phyloP scores from a whole-genome alignment of 176 grass and related monocot genomes.

The Eremochloa ophiuroides region DNA sequence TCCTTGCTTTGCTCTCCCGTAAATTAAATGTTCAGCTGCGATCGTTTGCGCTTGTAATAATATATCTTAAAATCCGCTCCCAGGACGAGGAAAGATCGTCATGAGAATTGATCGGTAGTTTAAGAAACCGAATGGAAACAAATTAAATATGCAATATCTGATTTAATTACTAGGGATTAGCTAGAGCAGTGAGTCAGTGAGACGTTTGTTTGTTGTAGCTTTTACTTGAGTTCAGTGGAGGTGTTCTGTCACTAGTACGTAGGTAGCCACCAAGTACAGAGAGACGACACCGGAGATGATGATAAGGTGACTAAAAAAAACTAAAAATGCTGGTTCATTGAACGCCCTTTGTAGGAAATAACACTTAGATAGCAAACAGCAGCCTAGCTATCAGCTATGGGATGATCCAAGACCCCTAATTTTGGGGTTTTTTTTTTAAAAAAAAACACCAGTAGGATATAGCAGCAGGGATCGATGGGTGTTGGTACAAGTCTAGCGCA shows the following conservation, averaged over 20 bases:
- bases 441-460: background rate
- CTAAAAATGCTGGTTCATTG: background rate
- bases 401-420: background rate
- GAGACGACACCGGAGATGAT: background rate
- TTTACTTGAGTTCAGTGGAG: background rate
- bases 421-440: no score
- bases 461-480: background rate
- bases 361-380: background rate
- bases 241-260: background rate
- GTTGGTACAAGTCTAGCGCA: slow-evolving; percentile 1
- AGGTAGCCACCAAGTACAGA: background rate
- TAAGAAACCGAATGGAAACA: background rate
- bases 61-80: background rate
- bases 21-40: no score
- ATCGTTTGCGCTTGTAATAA: no score
- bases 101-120: background rate
- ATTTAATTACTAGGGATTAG: background rate
- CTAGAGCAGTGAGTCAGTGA: background rate
- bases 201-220: background rate
- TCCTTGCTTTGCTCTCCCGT: background rate
- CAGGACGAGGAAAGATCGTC: background rate
- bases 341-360: background rate
- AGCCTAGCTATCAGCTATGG: background rate
- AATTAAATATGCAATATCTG: background rate
- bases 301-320: background rate